Conservation (phyloP, 2,329 filamentous ascomycete species). For the Alternaria sp. region DNA sequence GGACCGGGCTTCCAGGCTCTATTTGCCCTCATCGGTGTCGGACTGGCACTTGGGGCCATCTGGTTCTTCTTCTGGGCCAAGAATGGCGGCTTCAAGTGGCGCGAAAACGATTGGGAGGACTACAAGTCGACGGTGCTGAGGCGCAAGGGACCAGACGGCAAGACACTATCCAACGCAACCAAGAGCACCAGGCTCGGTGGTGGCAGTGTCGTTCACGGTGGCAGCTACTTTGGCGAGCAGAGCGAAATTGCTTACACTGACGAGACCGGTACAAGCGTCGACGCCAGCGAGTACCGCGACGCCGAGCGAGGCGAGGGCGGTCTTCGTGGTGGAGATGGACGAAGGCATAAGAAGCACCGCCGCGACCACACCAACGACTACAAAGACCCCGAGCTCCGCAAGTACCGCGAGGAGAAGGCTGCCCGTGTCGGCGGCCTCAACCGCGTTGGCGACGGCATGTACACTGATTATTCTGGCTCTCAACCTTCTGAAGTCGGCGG, state of each 20-base stretch:
- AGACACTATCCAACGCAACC: slow-evolving; percentile 82
- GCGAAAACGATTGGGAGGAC: slow-evolving; percentile 91
- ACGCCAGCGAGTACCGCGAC: slow-evolving; percentile 52
- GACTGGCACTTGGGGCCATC: slow-evolving; percentile 76
- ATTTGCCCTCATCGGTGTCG: slow-evolving; percentile 82
- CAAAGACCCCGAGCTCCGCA: slow-evolving; percentile 70
- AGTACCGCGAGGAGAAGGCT: slow-evolving; percentile 85
- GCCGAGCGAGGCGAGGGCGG: slow-evolving; percentile 55
- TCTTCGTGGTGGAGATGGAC: slow-evolving; percentile 52
- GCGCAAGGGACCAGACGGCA: slow-evolving; percentile 88
- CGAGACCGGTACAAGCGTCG: slow-evolving; percentile 55
- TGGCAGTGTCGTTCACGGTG: slow-evolving; percentile 78
- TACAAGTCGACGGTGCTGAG: slow-evolving; percentile 95
- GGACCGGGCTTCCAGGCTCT: slow-evolving; percentile 77
- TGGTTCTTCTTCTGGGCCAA: slow-evolving; percentile 99
- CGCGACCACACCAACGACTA: slow-evolving; percentile 63
- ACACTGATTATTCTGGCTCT: slow-evolving; percentile 79
- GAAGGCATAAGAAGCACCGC: slow-evolving; percentile 56
- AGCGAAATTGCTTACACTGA: slow-evolving; percentile 55
- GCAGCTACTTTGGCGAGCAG: slow-evolving; percentile 53
- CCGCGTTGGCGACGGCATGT: slow-evolving; percentile 77
- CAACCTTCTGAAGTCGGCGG: slow-evolving; percentile 66
- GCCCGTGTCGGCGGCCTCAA: slow-evolving; percentile 92
- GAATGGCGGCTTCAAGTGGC: slow-evolving; percentile 92
- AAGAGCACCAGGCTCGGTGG: slow-evolving; percentile 85